phyloP scores from a whole-genome alignment of 1,284 basidiomycete species.

The Sanghuangporus sanghuang region DNA sequence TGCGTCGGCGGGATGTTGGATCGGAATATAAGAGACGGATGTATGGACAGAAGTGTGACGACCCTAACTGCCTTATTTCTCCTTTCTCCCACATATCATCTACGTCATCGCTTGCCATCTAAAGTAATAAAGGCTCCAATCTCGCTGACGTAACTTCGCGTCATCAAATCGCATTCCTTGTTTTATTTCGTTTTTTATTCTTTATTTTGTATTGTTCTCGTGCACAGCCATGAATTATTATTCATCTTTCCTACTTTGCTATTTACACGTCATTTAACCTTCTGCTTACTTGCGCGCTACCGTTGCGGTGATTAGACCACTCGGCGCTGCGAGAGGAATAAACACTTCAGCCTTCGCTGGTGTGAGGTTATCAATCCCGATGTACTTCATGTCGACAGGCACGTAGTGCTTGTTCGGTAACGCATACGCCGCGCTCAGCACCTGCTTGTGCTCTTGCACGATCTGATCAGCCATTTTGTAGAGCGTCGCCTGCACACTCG shows the following conservation, averaged over 20 bases:
- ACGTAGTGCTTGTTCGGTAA: constrained; percentile 96
- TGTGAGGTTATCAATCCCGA: constrained; percentile 46
- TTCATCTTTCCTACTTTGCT: too few relatives aligned
- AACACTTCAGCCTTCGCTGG: constrained; percentile 78
- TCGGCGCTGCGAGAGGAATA: constrained; percentile 73
- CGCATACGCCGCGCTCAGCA: constrained; percentile 65
- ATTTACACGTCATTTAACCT: not conserved
- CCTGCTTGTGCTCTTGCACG: constrained; percentile 56
- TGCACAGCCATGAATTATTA: too few relatives aligned
- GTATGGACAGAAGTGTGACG: not conserved
- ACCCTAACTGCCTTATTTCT: not conserved
- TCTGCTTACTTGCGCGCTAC: constrained; percentile 31
- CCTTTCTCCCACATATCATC: not conserved
- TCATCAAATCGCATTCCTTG: not conserved
- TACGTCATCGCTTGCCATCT: not conserved
- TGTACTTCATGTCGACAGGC: constrained; percentile 72
- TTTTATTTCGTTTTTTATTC: not conserved
- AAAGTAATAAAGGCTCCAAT: not conserved
- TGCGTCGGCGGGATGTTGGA: constrained; percentile 6
- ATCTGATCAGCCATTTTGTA: constrained; percentile 85
- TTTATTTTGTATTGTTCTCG: not conserved
- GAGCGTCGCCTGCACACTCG: constrained; percentile 86
- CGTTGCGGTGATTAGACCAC: constrained; percentile 38
- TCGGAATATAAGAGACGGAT: not conserved
- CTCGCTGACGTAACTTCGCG: not conserved